Conservation (phyloP, 2,329 filamentous ascomycete genomes). For the Neopestalotiopsis sp. region DNA sequence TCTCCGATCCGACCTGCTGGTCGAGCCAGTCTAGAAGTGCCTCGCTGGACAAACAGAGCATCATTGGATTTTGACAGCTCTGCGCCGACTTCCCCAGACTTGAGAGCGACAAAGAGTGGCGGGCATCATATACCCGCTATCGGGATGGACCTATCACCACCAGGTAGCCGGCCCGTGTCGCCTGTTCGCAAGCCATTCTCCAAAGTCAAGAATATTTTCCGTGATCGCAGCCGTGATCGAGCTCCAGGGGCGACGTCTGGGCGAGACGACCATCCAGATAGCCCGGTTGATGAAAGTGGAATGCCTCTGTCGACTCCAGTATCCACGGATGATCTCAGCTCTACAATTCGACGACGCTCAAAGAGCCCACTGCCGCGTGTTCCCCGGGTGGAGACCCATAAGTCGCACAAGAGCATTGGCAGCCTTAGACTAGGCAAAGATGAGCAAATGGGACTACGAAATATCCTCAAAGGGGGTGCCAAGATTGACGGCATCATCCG, state of each 20-base stretch:
- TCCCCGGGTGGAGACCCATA: constrained; percentile 52
- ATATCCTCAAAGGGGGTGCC: constrained; percentile 78
- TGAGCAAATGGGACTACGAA: constrained; percentile 64
- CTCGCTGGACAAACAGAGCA: constrained; percentile 39
- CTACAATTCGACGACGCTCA: constrained; percentile 36
- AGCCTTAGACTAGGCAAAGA: constrained; percentile 53
- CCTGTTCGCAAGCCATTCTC: constrained; percentile 64
- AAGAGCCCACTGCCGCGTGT: constrained; percentile 45
- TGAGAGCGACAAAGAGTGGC: constrained; percentile 49
- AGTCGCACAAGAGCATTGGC: constrained; percentile 51
- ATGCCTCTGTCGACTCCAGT: constrained; percentile 31
- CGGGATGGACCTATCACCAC: constrained; percentile 66
- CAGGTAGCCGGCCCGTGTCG: constrained; percentile 66
- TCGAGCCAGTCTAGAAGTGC: constrained; percentile 55
- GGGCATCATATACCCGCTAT: constrained; percentile 61
- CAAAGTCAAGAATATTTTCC: constrained; percentile 61
- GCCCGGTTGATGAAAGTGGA: constrained; percentile 32
- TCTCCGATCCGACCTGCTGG: constrained; percentile 39
- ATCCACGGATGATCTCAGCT: constrained; percentile 33
- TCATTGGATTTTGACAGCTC: constrained; percentile 53
- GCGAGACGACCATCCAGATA: constrained; percentile 39
- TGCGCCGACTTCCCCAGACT: constrained; percentile 56
- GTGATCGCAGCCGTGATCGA: constrained; percentile 56
- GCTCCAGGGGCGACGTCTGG: constrained; percentile 37
- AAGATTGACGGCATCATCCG: constrained; percentile 73